phyloP scores from a whole-genome alignment of 768 basidiomycete genomes.

The Macrolepiota fuliginosa region DNA sequence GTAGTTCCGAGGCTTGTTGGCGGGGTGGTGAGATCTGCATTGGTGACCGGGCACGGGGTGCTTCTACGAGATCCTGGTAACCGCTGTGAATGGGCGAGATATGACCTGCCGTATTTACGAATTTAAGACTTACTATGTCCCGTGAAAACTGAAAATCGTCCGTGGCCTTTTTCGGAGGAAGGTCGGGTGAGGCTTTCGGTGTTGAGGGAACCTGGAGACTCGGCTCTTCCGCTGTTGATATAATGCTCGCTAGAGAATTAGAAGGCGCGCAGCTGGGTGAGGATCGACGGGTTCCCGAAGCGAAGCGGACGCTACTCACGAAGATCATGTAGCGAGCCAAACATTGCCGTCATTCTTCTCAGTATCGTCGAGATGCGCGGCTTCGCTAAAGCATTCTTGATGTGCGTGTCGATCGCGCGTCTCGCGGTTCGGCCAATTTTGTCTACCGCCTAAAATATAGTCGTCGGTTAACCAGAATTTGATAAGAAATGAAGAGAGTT shows the following conservation, averaged over 20 bases:
- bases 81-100: background rate
- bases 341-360: conserved; percentile 68
- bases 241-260: conserved; percentile 46
- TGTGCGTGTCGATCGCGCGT: conserved; percentile 65
- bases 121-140: conserved; percentile 1
- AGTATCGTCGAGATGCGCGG: conserved; percentile 67
- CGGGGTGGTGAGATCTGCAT: background rate
- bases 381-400: conserved; percentile 68
- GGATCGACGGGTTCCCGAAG: conserved; percentile 13
- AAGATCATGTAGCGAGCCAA: conserved; percentile 62
- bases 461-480: background rate
- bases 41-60: background rate
- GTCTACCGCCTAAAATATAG: conserved; percentile 54
- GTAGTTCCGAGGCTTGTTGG: background rate
- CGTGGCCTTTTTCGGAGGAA: conserved; percentile 5
- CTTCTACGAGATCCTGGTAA: background rate
- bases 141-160: background rate
- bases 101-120: background rate
- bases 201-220: conserved; percentile 30
- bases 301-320: conserved; percentile 44
- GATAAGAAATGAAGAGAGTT: background rate
- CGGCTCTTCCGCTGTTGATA: conserved; percentile 43
- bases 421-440: conserved; percentile 69
- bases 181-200: background rate
- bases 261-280: conserved; percentile 7